Conservation (phyloP, 1,139 yeast species). For the Magnusiomyces ingens region DNA sequence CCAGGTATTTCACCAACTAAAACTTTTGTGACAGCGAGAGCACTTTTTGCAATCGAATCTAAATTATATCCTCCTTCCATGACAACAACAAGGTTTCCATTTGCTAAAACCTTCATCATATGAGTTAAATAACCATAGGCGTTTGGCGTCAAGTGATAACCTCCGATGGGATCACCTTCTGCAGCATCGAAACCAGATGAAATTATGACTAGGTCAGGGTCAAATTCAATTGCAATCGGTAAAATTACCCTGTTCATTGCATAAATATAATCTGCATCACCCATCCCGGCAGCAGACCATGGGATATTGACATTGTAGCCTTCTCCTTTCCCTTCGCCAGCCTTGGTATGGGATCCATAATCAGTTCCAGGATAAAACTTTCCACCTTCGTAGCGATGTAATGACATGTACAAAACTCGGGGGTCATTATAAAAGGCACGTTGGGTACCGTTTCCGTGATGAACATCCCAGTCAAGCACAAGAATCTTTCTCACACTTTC, state of each 20-base stretch:
- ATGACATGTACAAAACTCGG: conserved; percentile 78
- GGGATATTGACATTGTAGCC: conserved; percentile 89
- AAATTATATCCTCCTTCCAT: conserved; percentile 96
- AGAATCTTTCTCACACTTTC: conserved; percentile 80
- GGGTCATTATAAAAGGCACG: conserved; percentile 85
- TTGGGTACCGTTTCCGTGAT: conserved; percentile 98
- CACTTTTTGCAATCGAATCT: conserved; percentile 84
- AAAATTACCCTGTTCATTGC: conserved; percentile 85
- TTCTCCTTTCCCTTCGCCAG: conserved; percentile 79
- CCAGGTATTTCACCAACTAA: conserved; percentile 95
- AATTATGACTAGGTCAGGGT: conserved; percentile 87
- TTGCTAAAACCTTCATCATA: conserved; percentile 76
- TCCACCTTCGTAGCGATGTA: conserved; percentile 86
- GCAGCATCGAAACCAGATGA: conserved; percentile 99
- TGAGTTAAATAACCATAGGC: conserved; percentile 98
- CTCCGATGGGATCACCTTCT: conserved; percentile 97
- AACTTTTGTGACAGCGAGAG: conserved; percentile 86
- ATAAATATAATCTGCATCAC: conserved; percentile 91
- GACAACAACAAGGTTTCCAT: conserved; percentile 81
- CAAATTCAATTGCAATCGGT: conserved; percentile 84
- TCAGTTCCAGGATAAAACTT: conserved; percentile 90
- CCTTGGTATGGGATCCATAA: conserved; percentile 68
- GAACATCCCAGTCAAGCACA: conserved; percentile 95
- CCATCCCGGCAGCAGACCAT: conserved; percentile 90
- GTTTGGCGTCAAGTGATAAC: conserved; percentile 90